phyloP scores from a whole-genome alignment of 139 green algal species.

The Chlorella sp. region DNA sequence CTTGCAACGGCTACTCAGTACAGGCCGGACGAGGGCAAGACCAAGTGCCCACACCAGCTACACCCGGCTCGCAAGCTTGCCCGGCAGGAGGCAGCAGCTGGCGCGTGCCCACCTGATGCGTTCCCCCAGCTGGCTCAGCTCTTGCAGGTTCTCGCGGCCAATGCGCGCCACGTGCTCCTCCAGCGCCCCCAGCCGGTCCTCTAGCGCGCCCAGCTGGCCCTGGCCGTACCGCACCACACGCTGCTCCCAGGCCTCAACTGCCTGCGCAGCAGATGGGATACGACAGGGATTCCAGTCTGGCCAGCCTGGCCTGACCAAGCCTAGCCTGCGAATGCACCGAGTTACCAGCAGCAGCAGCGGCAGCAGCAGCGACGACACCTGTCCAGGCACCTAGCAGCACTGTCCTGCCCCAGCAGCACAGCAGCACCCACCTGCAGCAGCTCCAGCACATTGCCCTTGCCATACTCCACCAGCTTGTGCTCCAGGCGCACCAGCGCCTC shows the following conservation, averaged over 20 bases:
- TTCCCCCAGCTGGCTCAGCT: constrained; percentile 15
- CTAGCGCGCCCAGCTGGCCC: not conserved
- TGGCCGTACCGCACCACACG: constrained; percentile 9
- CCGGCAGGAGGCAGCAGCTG: too few species aligned
- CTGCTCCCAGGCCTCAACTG: constrained; percentile 37
- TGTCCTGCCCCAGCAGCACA: not conserved
- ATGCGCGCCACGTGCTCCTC: constrained; percentile 33
- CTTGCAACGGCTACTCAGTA: too few species aligned
- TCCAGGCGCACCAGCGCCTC: constrained; percentile 32
- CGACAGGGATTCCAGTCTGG: too few species aligned
- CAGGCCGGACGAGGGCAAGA: too few species aligned
- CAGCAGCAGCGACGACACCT: too few species aligned
- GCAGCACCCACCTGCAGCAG: constrained; percentile 30
- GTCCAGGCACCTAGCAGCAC: too few species aligned
- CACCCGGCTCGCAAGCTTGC: too few species aligned
- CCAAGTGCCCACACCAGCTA: too few species aligned
- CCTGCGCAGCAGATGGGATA: not conserved
- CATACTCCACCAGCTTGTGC: constrained; percentile 57
- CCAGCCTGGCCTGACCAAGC: too few species aligned
- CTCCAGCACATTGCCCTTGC: constrained; percentile 58
- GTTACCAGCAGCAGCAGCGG: too few species aligned
- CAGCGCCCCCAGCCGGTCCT: constrained; percentile 13
- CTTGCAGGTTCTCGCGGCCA: constrained; percentile 38
- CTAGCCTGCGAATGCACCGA: too few species aligned
- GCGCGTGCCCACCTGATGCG: constrained; percentile 13